Base-by-base conservation (phyloP, 495 filamentous ascomycete species). In the Filosporella fistucella region DNA sequence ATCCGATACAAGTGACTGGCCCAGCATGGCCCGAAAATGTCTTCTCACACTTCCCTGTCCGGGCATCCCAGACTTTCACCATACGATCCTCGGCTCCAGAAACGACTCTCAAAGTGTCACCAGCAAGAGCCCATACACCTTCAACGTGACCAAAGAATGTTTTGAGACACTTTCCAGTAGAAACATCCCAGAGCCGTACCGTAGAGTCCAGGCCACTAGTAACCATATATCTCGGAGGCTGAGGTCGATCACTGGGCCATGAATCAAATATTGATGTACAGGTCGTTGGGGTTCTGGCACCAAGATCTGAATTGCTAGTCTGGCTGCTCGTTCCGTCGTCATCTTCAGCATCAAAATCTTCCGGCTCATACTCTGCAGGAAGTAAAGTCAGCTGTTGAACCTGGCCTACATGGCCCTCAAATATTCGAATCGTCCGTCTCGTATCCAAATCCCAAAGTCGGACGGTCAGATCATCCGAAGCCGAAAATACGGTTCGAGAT, bases 101-200 rank as follows among this genome's bases (percentile, higher is more conserved):
- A 26, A 96, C 88, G 23, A 95, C 80, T 13, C 93, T 81, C 26
- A 99, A 71, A 0, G 86, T 89, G 62, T 99, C 94, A 1, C 88
- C 94, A 1, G 88, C 91, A 4, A 99, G 75, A 9, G 87, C 85
- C 93, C 93, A 99, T 18, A 99, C 83, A 20, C 93, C 93, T 63
- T 97, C 93, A 18, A 99, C 71, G 54, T 99, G 93, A 0, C 93
- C 93, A 51, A 97, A 99, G 67, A 95, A 91, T 3, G 89, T 96
- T 42, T 87, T 87, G 9, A 95, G 68, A 58, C 88, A 95, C 52
- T 75, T 71, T 36, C 86, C 90, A 5, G 82, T 89, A 33, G 78
- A 77, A 8, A 89, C 84, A 62, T 97, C 88, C 93, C 93, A 99
- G 23, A 97, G 75, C 11, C 93, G 85, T 50, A 99, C 88, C 6